Percentiles rank a stretch among this genome's conserved stretches.
Conservation (phyloP, 2,329 filamentous ascomycete species). For the Dichotomopilus funicola region DNA sequence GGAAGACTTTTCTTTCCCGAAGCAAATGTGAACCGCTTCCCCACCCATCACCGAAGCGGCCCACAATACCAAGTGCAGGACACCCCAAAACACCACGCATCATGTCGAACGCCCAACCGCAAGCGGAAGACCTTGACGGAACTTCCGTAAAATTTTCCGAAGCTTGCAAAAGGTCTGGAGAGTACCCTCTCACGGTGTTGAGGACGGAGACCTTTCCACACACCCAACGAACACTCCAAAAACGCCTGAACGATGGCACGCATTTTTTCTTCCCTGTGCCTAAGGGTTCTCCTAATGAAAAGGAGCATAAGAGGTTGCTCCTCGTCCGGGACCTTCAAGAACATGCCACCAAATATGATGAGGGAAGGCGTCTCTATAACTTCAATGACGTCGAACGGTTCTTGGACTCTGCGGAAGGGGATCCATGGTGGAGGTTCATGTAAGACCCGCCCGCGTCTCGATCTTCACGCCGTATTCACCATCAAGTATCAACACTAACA, state of each 20-base stretch:
- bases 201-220: background rate
- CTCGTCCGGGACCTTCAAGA: background rate
- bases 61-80: too few species aligned
- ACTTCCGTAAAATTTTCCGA: background rate
- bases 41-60: too few species aligned
- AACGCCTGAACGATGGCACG: background rate
- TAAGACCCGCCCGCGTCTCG: background rate
- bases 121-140: background rate
- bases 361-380: background rate
- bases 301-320: background rate
- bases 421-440: constrained; percentile 2
- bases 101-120: too few species aligned
- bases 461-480: too few species aligned
- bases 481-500: too few species aligned
- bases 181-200: background rate
- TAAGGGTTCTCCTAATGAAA: too few species aligned
- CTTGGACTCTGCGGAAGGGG: background rate
- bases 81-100: too few species aligned
- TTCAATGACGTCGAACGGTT: background rate
- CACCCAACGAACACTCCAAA: background rate
- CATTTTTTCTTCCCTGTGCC: background rate
- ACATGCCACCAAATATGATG: background rate
- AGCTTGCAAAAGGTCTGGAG: background rate
- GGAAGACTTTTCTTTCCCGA: too few species aligned
- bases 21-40: too few species aligned